Base-by-base conservation (phyloP, 192 early-diverging fungal species). In the Piromyces finnis region DNA sequence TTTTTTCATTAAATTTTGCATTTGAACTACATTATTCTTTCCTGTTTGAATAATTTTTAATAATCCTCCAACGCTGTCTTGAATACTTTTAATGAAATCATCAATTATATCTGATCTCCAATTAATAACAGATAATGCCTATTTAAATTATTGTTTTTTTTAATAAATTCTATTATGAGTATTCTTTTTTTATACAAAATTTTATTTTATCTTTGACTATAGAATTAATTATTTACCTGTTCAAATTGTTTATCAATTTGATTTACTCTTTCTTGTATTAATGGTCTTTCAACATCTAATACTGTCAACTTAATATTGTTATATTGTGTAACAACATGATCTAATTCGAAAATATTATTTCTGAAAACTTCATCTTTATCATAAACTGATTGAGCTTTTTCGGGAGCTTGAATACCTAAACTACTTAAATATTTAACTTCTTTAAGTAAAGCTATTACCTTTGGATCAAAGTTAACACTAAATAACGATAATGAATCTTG, bases 391-490 rank as follows among this genome's bases (percentile, higher is more conserved):
- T 81, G 87, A 16, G 90, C 90, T 12, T 86, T 85, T 29, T 83
- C 81, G 6, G 90, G 90, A 87, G 86, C n/a, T 82, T 79, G 5
- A 88, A 88, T 6, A 77, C 77, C 1, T 89, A 81, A 7, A 87
- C 85, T 27, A 81, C 35, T 28, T 27, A 91, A 89, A 81, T 91
- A 91, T 78, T 86, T 87, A 29, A 91, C 88, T 85, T 91, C 90
- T n/a, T 89, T 83, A 32, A 91, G 78, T 5, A 91, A 84, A 14
- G 90, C 90, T n/a, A 91, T 89, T 29, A 91, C 90, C 80, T 91
- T 91, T 5, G 90, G 90, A 81, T 91, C 90, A 79, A 91, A 91
- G 82, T 91, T 91, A 81, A 91, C 90, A 32, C 84, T 84, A 30
- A 91, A 83, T 22, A 90, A 79, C 12, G 82, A 82, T 29, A 83